These are phyloP conservation scores for Apophysomyces sp. DNA, from an alignment of 371 early-diverging fungal genomes.

Conservation along the genomic window DNA sequence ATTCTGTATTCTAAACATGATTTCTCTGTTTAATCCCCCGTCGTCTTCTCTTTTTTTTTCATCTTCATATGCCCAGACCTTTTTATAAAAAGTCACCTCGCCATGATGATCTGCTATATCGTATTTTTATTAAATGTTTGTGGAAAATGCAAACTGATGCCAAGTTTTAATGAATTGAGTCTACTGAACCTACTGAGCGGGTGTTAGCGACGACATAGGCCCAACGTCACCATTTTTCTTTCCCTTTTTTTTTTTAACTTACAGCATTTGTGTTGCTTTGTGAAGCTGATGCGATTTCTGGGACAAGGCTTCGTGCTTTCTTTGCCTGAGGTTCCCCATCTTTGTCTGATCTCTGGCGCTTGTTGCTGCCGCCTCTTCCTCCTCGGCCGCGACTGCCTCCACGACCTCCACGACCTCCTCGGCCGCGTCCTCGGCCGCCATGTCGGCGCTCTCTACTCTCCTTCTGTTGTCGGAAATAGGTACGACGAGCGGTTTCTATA, in stretches of 20 bases:
- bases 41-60: neutral
- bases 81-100: neutral
- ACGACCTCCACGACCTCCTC: constrained; percentile 23
- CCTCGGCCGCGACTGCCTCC: constrained; percentile 19
- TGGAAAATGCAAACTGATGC: neutral
- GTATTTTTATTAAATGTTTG: neutral
- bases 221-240: neutral
- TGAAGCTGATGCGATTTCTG: neutral
- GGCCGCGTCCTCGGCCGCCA: constrained; percentile 15
- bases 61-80: neutral
- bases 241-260: no score
- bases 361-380: constrained; percentile 3
- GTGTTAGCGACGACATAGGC: neutral
- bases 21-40: neutral
- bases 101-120: constrained; percentile 1
- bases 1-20: neutral
- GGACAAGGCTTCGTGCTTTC: neutral
- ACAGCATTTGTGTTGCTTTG: neutral
- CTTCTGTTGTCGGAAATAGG: constrained; percentile 21
- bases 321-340: neutral
- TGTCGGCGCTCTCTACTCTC: constrained; percentile 8
- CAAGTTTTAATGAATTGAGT: neutral
- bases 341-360: neutral
- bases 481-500: constrained; percentile 18
- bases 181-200: neutral